A percentile compares a stretch with the other conserved stretches of the same genome.
These are phyloP conservation scores for Chalaropsis ovoidea DNA, from an alignment of 2,329 filamentous ascomycete species.

Conservation along the genomic window DNA sequence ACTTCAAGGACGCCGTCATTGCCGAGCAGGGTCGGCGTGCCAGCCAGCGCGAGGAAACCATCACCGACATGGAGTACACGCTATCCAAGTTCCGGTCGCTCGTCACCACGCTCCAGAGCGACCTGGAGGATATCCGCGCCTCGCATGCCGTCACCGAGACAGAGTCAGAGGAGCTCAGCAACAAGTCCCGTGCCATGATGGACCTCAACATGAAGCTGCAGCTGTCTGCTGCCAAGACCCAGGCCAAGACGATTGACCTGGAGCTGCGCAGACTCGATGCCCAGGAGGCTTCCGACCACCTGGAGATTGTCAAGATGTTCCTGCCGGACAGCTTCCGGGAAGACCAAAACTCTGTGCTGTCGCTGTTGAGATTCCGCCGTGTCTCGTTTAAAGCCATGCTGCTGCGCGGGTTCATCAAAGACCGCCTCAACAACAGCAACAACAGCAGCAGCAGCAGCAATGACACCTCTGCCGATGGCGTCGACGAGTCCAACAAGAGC, in stretches of 20 bases:
- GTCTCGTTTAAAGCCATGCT: conserved; percentile 80
- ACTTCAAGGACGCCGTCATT: conserved; percentile 75
- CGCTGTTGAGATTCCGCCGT: conserved; percentile 76
- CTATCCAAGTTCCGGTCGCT: conserved; percentile 80
- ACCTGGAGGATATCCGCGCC: conserved; percentile 83
- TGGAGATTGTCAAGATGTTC: conserved; percentile 81
- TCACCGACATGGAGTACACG: conserved; percentile 85
- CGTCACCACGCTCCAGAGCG: conserved; percentile 72
- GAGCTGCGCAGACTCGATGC: conserved; percentile 80
- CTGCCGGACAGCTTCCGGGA: conserved; percentile 71
- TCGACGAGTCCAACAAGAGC: conserved; percentile 34
- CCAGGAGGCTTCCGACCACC: conserved; percentile 76
- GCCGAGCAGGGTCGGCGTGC: conserved; percentile 67
- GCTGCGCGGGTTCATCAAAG: conserved; percentile 66
- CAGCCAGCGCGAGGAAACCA: conserved; percentile 63
- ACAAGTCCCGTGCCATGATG: conserved; percentile 85
- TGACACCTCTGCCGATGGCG: conserved; percentile 6
- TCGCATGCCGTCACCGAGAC: conserved; percentile 87
- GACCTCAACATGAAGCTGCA: conserved; percentile 93
- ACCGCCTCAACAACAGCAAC: conserved; percentile 56
- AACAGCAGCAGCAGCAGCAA: background rate
- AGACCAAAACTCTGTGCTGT: conserved; percentile 77
- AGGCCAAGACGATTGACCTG: conserved; percentile 87
- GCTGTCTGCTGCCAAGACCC: conserved; percentile 77
- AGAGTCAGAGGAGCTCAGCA: conserved; percentile 82